Evolutionary conservation across 192 early-diverging fungal species (phyloP), one percentile per base, ranked within the genome.

Genomic region (Rhizophlyctis rosea): DNA sequence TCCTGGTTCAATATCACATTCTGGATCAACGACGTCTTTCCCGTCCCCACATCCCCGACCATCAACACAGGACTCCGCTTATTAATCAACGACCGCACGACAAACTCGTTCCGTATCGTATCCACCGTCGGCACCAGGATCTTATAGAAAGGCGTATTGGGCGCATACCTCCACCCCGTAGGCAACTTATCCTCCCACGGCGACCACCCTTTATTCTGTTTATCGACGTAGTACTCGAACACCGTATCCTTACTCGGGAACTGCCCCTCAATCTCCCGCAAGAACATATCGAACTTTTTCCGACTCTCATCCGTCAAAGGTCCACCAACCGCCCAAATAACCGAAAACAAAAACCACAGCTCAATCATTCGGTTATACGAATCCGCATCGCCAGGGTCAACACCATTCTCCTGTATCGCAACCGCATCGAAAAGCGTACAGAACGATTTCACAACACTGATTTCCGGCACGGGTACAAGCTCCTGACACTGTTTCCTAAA

Each of bases 101-200:
- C 59, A 58, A 81, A 85, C 53, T 82, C 79, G 59, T 84, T 82
- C 31, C 81, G 68, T 48, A 85, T 64, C 0, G 81, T 84, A 64
- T 85, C 82, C 7, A 84, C 64, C 3, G 82, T 85, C n/a, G 82
- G 82, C 14, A 85, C 82, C 62, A 84, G 79, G 48, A 85, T 85
- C 60, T 85, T 80, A 69, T 82, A 85, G 47, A 77, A 85, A 5
- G 82, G 81, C 23, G 63, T 72, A 2, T 44, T 64, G 1, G 75
- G 70, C 3, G 55, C 13, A 34, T 82, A 82, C 34, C 81, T 52
- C 81, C 81, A 82, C 9, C 70, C 76, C 21, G 57, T 52, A 4
- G 75, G 74, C 11, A 85, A 61, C 39, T 77, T 81, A 49, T 85
- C 81, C 52, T 85, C 82, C 82, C 82, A 85, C 24, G 82, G 66